Conservation (phyloP, 202 grass and related monocot species). For the Panicum virgatum region DNA sequence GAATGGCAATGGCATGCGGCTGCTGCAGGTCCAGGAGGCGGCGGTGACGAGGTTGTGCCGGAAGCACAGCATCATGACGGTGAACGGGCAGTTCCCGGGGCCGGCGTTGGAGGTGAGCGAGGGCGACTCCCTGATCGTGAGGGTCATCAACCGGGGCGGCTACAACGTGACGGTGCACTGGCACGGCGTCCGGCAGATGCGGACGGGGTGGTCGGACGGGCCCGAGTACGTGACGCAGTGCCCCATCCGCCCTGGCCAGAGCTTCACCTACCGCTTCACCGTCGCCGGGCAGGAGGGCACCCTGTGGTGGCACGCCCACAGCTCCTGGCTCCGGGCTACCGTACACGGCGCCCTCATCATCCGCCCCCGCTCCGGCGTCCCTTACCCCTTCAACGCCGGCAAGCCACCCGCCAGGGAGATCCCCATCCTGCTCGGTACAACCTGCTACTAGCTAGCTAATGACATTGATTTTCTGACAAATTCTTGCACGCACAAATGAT, state of each 20-base stretch:
- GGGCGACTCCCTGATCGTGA: conserved; percentile 65
- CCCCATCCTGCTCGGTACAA: conserved; percentile 75
- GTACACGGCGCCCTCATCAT: conserved; percentile 81
- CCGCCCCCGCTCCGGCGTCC: conserved; percentile 40
- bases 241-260: conserved; percentile 60
- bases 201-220: conserved; percentile 87
- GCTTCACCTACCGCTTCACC: conserved; percentile 86
- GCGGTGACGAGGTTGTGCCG: conserved; percentile 84
- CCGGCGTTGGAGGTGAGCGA: conserved; percentile 65
- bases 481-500: too few species aligned
- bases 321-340: conserved; percentile 85
- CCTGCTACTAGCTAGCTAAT: too few species aligned
- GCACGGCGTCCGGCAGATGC: conserved; percentile 85
- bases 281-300: conserved; percentile 74
- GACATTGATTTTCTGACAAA: too few species aligned
- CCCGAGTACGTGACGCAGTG: conserved; percentile 95
- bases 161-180: conserved; percentile 92
- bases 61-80: conserved; percentile 52
- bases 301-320: conserved; percentile 96
- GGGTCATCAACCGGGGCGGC: conserved; percentile 55
- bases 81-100: conserved; percentile 87
- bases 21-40: conserved; percentile 59
- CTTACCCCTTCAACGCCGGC: conserved; percentile 59
- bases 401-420: conserved; percentile 45
- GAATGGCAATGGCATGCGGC: too few species aligned